A percentile compares a stretch with the other conserved stretches of the same genome.
Evolutionary conservation across 2,329 filamentous ascomycete species (phyloP).

Genomic region (Madurella mycetomatis): DNA sequence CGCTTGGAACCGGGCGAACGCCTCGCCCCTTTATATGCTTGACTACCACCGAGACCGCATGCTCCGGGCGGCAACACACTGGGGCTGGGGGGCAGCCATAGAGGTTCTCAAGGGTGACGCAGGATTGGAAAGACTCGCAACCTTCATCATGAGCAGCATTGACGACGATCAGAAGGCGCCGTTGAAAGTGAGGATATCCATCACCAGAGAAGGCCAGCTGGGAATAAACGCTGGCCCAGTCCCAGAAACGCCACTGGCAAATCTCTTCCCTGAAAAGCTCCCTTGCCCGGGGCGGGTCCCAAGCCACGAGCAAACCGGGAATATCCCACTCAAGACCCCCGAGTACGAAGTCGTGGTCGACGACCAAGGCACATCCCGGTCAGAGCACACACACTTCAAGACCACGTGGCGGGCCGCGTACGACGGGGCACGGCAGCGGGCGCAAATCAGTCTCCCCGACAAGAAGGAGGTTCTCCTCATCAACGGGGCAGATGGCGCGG

Average conservation of each 20-base stretch:
- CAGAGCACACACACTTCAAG: constrained; percentile 78
- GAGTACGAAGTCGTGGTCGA: constrained; percentile 46
- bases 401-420: constrained; percentile 74
- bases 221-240: constrained; percentile 47
- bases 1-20: constrained; percentile 49
- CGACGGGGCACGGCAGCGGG: constrained; percentile 60
- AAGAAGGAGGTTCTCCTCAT: constrained; percentile 71
- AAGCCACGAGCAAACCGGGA: constrained; percentile 18
- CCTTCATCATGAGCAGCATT: constrained; percentile 32
- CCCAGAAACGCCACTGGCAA: constrained; percentile 35
- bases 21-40: constrained; percentile 73
- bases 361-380: constrained; percentile 36
- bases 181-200: constrained; percentile 51
- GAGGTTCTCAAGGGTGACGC: constrained; percentile 40
- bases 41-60: constrained; percentile 74
- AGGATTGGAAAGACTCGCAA: constrained; percentile 42
- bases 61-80: constrained; percentile 57
- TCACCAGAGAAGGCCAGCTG: constrained; percentile 47
- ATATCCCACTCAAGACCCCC: constrained; percentile 22
- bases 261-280: constrained; percentile 43
- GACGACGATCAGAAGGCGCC: constrained; percentile 30
- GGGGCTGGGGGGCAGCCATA: constrained; percentile 48
- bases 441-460: constrained; percentile 47
- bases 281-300: constrained; percentile 4
- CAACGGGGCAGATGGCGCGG: constrained; percentile 52